Evolutionary conservation across 352 stramenopile genomes (phyloP).

Genomic region (Globisporangium splendens): DNA sequence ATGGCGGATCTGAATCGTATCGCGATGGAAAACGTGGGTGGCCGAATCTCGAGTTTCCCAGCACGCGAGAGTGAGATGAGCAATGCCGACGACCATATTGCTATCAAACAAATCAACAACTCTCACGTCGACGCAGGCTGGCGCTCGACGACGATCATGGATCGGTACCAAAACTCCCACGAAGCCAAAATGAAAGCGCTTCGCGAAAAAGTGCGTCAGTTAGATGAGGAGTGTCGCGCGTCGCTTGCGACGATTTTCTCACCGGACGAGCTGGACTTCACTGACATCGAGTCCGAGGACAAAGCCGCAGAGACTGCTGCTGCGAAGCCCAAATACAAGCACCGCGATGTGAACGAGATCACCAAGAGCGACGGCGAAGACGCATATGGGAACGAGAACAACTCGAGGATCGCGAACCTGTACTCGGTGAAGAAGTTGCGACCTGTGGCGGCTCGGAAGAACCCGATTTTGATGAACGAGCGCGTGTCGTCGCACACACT

Average conservation of each 20-base stretch:
- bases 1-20: constrained; percentile 60
- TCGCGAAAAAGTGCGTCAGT: constrained; percentile 30
- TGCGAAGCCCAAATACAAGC: constrained; percentile 13
- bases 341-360: constrained; percentile 1
- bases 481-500: constrained; percentile 32
- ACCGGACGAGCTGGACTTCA: constrained; percentile 42
- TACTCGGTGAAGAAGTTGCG: constrained; percentile 17
- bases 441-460: constrained; percentile 10
- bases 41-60: constrained; percentile 33
- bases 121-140: constrained; percentile 24
- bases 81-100: constrained; percentile 2
- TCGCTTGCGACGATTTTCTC: constrained; percentile 54
- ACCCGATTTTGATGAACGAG: constrained; percentile 25
- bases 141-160: constrained; percentile 43
- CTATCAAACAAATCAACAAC: constrained; percentile 7
- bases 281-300: constrained; percentile 21
- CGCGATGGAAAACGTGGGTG: constrained; percentile 39
- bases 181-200: constrained; percentile 42
- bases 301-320: neutral
- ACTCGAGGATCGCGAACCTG: constrained; percentile 13
- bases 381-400: constrained; percentile 14
- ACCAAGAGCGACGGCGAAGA: neutral
- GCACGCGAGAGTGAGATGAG: neutral
- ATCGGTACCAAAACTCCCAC: constrained; percentile 39
- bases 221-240: constrained; percentile 55